Base-by-base conservation (phyloP, 1,284 basidiomycete genomes). In the Coriolopsis trogii region DNA sequence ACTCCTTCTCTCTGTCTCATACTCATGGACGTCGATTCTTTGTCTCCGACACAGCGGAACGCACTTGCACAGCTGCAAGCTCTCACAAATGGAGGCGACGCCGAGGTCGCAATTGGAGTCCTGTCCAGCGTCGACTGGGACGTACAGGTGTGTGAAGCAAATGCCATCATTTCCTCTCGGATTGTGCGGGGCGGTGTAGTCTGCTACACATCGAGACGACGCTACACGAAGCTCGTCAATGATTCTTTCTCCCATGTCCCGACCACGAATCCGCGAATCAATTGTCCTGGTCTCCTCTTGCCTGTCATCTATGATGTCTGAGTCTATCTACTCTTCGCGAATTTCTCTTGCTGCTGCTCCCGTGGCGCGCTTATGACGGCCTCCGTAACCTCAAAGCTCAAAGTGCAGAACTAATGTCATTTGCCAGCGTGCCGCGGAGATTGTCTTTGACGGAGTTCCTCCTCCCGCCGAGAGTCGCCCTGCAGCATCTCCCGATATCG, bases 41-140 rank as follows among this genome's bases (percentile, higher is more conserved):
- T 81, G 53, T 73, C 70, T 21, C 59, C 66, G 29, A 59, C 65
- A 4, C 84, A 86, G 65, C 71, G 67, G n/a, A 71, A 69, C 2
- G 77, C 82, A 6, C 66, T 86, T 34, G 63, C 64, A 6, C 81
- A 84, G 63, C 71, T 87, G 1, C 76, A 78, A 47, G 75, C 79
- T 42, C 67, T 87, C 51, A 84, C 82, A 0, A 76, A 80, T 46
- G 78, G 75, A 24, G 75, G 72, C 12, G 84, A 87, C 63, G 75
- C 78, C 25, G 81, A 84, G 1, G 77, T 80, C 6, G 76, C 84
- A 3, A 73, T 80, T n/a, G 70, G 70, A 26, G 74, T 88, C 1
- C 72, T 90, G n/a, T 67, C 76, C 39, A 79, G 75, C 50, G 81
- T 84, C 2, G 77, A 77, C 30, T 90, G 87, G 87, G 81, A 89